phyloP scores from a whole-genome alignment of 129 eudicot genomes.

The Lonicera japonica region DNA sequence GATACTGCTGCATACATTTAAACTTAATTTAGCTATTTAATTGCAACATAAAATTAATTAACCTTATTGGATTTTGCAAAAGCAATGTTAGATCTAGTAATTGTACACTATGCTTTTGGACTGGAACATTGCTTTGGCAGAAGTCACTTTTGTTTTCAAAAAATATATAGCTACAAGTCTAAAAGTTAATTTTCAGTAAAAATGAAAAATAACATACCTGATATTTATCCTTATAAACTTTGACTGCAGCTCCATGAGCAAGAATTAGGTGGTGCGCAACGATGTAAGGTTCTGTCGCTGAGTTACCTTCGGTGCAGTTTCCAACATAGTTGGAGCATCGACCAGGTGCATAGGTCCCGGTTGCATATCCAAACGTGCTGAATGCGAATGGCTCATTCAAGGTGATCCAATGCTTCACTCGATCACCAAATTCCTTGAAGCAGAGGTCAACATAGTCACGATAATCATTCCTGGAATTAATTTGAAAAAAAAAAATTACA shows the following conservation, averaged over 20 bases:
- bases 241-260: constrained; percentile 58
- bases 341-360: constrained; percentile 52
- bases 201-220: constrained; percentile 22
- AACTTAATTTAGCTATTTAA: too few relatives aligned
- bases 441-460: constrained; percentile 62
- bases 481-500: too few relatives aligned
- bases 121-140: too few relatives aligned
- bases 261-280: constrained; percentile 61
- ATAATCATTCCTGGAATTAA: constrained; percentile 39
- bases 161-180: too few relatives aligned
- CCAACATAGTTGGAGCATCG: constrained; percentile 41
- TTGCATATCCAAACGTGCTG: constrained; percentile 29
- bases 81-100: too few relatives aligned
- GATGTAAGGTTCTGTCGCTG: constrained; percentile 60
- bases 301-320: constrained; percentile 42
- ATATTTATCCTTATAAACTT: constrained; percentile 42
- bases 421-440: constrained; percentile 55
- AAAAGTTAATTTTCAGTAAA: too few relatives aligned
- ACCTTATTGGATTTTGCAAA: background rate
- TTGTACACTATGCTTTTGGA: too few relatives aligned
- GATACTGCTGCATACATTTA: constrained; percentile 26
- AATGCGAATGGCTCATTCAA: constrained; percentile 55
- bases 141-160: too few relatives aligned
- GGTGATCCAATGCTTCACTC: constrained; percentile 69
- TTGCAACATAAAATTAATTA: too few relatives aligned